Base-by-base conservation (phyloP, 2,329 filamentous ascomycete genomes). In the Colletotrichum tropicicola region DNA sequence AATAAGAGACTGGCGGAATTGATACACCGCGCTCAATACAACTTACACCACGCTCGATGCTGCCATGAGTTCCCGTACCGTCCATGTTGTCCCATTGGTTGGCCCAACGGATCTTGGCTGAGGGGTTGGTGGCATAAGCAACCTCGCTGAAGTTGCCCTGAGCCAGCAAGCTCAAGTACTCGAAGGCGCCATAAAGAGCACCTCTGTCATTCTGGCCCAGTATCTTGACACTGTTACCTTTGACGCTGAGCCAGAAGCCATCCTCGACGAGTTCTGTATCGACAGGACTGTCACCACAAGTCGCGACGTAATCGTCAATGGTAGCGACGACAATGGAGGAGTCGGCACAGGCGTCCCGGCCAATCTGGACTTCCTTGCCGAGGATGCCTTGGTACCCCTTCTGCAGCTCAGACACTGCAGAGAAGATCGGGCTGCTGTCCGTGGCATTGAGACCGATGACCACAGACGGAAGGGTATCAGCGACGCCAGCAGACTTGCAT, bases 11-110 rank as follows among this genome's bases (percentile, higher is more conserved):
- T 12, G 15, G 10, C 23, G 19, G 27, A 45, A 9, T 17, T 39
- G 10, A 37, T 12, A 65, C 57, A 17, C 90, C 90, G 55, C 90
- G 80, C 73, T 92, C 90, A 45, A 92, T 88, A n/a, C 25, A 17
- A 39, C 57, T 51, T 56, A 65, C 57, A 17, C 90, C 90, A 56
- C 90, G 80, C 73, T 92, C 90, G 45, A 92, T 88, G 41, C 83
- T 87, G 12, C 89, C 75, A 27, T 69, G 68, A 15, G 62, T 69
- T 28, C 62, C 62, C 12, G 57, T 58, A 43, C 60, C 85, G 62
- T 90, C 85, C 73, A 92, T 79, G 68, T 92, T 92, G 72, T 92
- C 89, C 90, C 90, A 92, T 68, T 92, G 85, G 70, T 92, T 92
- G 0, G 87, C 84, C 90, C 90, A 92, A 68, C 90, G 83, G 43